Base-by-base conservation (phyloP, 2,329 filamentous ascomycete genomes). In the Dichotomopilus funicola region DNA sequence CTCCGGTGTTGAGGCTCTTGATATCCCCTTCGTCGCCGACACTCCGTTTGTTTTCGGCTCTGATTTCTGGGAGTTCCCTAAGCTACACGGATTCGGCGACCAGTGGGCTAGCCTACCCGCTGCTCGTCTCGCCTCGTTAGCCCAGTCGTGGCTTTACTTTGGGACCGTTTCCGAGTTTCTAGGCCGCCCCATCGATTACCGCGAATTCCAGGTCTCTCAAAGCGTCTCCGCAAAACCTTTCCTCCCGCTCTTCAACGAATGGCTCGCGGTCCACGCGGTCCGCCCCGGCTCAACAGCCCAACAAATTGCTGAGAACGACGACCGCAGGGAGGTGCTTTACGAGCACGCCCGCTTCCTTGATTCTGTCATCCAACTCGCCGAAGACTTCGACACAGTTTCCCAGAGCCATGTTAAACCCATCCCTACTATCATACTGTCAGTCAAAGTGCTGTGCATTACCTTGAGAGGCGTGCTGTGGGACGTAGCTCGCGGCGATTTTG, bases 131-230 rank as follows among this genome's bases (percentile, higher is more conserved):
- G 61, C 61, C 1, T 59, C 60, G 12, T 56, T 63, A n/a, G 60
- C 58, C 10, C 61, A 63, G 53, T 62, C 59, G 27, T 63, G 61
- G 61, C 59, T 63, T 5, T 63, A 61, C 56, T 63, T 63, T 46
- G 61, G 57, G 19, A 58, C 59, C 48, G 51, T 63, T 10, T 59
- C 61, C 38, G 61, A 63, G 54, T 63, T 63, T 33, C 55, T 62
- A 6, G 61, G 61, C 44, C 49, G 51, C 36, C 57, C 57, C 10
- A 54, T 62, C 48, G 61, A 62, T 43, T 61, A 62, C 27, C 55
- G 54, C 36, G 51, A 59, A 8, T 62, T 60, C 48, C 51, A 61
- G 40, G 55, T 58, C 10, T 58, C 57, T 40, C 40, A 50, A 11
- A 62, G 56, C 46, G 57, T 62, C 11, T 55, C 59, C 1, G 60